Evolutionary conservation across 192 early-diverging fungal genomes (phyloP).

Genomic region (Pilaira anomala): DNA sequence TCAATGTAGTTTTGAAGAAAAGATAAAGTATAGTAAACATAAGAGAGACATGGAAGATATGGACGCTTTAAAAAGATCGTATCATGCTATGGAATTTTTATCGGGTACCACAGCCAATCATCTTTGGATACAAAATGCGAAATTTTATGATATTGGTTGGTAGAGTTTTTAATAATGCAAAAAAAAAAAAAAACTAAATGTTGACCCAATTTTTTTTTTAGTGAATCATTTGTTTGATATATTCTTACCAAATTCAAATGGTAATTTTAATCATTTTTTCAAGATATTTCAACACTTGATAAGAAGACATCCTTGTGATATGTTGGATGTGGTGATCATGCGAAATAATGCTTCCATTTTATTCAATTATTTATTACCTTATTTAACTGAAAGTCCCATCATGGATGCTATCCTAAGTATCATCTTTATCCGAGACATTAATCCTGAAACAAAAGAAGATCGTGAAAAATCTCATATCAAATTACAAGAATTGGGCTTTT

Average conservation of each 20-base stretch:
- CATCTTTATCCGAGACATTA: constrained; percentile 26
- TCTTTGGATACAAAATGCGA: constrained; percentile 25
- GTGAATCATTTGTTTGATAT: constrained; percentile 19
- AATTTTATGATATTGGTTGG: constrained; percentile 30
- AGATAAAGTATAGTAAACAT: constrained; percentile 13
- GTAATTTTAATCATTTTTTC: constrained; percentile 33
- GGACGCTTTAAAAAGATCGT: constrained; percentile 34
- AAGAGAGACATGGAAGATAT: constrained; percentile 24
- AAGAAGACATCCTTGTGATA: constrained; percentile 28
- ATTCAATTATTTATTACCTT: constrained; percentile 31
- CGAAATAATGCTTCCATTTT: constrained; percentile 16
- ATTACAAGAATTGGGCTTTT: constrained; percentile 18
- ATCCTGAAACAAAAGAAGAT: constrained; percentile 22
- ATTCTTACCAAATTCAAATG: constrained; percentile 27
- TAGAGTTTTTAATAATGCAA: too few species aligned
- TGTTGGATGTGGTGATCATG: constrained; percentile 25
- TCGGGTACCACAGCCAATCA: constrained; percentile 26
- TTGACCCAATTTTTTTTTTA: background rate
- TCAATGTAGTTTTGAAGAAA: constrained; percentile 1
- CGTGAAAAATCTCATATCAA: constrained; percentile 11
- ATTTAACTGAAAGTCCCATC: constrained; percentile 20
- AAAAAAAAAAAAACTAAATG: background rate
- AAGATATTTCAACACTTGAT: constrained; percentile 32
- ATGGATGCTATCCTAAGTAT: constrained; percentile 20
- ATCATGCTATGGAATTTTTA: constrained; percentile 38